Percentiles rank a stretch among this genome's conserved stretches.
Evolutionary conservation across 257 asterid species (phyloP).

Genomic region (Echium plantagineum): DNA sequence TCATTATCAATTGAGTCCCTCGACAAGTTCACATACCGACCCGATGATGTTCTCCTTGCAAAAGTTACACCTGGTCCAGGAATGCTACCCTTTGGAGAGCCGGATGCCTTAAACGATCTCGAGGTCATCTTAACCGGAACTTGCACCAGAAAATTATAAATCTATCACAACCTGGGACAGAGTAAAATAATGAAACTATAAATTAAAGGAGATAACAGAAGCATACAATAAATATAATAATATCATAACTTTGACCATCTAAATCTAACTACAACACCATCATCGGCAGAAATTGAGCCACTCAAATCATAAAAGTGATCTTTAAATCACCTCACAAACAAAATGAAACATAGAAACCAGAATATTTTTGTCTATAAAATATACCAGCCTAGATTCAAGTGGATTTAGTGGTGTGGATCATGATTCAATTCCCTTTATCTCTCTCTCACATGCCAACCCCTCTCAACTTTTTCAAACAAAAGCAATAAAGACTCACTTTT

Average conservation of each 20-base stretch:
- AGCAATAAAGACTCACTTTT: background rate
- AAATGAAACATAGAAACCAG: background rate
- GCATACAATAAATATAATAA: background rate
- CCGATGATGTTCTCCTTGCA: slow-evolving; percentile 22
- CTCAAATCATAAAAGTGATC: background rate
- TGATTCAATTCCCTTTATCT: background rate
- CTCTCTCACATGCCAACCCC: background rate
- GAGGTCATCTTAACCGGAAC: background rate
- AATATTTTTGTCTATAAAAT: background rate
- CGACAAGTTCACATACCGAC: slow-evolving; percentile 19
- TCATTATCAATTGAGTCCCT: slow-evolving; percentile 19
- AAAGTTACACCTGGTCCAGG: slow-evolving; percentile 9
- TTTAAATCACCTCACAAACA: background rate
- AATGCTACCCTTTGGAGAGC: background rate
- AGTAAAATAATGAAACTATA: background rate
- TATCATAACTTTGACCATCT: too few species aligned
- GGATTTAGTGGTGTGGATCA: background rate
- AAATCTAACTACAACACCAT: background rate
- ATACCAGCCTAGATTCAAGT: background rate
- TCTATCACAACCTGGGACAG: background rate
- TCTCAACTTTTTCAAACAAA: background rate
- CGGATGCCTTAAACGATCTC: background rate
- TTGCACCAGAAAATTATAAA: background rate
- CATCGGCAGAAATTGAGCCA: background rate
- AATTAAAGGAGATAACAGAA: background rate